Evolutionary conservation across 2,329 filamentous ascomycete genomes (phyloP).

Genomic region (Capronia coronata): DNA sequence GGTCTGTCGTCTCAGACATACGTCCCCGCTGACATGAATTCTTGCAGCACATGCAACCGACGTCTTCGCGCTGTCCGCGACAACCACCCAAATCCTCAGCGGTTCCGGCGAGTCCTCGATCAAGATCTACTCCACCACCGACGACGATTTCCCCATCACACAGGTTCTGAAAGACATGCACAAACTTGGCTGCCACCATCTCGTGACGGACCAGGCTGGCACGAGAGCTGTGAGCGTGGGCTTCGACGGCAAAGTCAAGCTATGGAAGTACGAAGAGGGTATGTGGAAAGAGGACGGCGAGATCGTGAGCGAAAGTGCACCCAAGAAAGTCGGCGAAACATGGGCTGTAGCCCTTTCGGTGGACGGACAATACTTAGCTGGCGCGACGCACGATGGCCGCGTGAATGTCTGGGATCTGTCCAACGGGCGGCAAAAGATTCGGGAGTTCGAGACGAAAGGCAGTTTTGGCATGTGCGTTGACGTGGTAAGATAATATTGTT

Average conservation of each 20-base stretch:
- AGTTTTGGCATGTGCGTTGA: conserved; percentile 88
- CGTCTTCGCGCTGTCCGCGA: conserved; percentile 76
- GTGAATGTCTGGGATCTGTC: conserved; percentile 78
- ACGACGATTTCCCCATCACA: conserved; percentile 64
- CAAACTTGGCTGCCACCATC: conserved; percentile 83
- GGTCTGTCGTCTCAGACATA: conserved; percentile 27
- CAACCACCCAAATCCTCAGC: conserved; percentile 66
- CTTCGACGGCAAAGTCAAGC: conserved; percentile 79
- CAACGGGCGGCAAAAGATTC: conserved; percentile 56
- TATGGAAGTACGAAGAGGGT: conserved; percentile 63
- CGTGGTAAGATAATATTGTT: conserved; percentile 50
- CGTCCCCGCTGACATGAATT: no score
- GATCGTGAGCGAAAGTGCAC: conserved; percentile 33
- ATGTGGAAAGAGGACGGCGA: conserved; percentile 49
- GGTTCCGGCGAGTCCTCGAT: conserved; percentile 78
- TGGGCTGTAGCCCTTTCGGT: conserved; percentile 86
- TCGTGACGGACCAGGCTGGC: conserved; percentile 64
- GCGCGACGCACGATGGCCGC: conserved; percentile 77
- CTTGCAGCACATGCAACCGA: conserved; percentile 75
- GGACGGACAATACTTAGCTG: conserved; percentile 77
- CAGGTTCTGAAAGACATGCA: conserved; percentile 78
- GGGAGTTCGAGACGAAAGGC: conserved; percentile 84
- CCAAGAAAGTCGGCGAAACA: conserved; percentile 59
- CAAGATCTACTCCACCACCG: conserved; percentile 72
- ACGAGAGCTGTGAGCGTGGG: conserved; percentile 72